Evolutionary conservation across 129 eudicot genomes (phyloP).

Genomic region (Chrysanthemum seticuspe): DNA sequence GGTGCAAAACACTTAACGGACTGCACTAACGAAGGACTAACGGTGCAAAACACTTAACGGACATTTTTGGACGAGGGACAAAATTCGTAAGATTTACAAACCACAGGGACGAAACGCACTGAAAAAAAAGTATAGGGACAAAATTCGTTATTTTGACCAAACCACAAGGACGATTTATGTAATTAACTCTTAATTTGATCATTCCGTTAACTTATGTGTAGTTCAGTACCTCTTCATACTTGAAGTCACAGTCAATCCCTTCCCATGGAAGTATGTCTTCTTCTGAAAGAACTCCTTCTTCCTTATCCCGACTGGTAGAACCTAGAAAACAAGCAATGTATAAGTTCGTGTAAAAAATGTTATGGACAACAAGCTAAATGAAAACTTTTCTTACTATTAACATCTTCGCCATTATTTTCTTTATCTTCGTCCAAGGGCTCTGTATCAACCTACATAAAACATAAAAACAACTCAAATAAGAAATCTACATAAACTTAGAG

Average conservation of each 20-base stretch:
- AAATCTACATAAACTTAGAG: neutral
- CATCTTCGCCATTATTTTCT: slow-evolving; percentile 51
- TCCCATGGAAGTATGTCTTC: slow-evolving; percentile 57
- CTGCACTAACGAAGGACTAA: too few species aligned
- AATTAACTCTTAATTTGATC: neutral
- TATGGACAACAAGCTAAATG: neutral
- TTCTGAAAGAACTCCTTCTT: slow-evolving; percentile 44
- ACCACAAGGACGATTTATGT: too few species aligned
- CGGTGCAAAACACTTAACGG: too few species aligned
- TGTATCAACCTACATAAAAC: slow-evolving; percentile 45
- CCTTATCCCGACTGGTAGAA: slow-evolving; percentile 47
- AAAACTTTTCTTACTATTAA: slow-evolving; percentile 41
- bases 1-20: too few species aligned
- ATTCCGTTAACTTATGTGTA: neutral
- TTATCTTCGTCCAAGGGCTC: slow-evolving; percentile 60
- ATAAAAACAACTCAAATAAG: slow-evolving; percentile 5
- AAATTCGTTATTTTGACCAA: too few species aligned
- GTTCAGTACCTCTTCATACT: slow-evolving; percentile 51
- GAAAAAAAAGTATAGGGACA: too few species aligned
- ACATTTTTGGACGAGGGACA: too few species aligned
- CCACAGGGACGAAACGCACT: too few species aligned
- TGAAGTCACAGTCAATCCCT: slow-evolving; percentile 57
- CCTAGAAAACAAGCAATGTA: slow-evolving; percentile 27
- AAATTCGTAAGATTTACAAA: too few species aligned
- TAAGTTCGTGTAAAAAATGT: neutral